Conservation (phyloP, 257 asterid species). For the Penstemon barbatus region DNA sequence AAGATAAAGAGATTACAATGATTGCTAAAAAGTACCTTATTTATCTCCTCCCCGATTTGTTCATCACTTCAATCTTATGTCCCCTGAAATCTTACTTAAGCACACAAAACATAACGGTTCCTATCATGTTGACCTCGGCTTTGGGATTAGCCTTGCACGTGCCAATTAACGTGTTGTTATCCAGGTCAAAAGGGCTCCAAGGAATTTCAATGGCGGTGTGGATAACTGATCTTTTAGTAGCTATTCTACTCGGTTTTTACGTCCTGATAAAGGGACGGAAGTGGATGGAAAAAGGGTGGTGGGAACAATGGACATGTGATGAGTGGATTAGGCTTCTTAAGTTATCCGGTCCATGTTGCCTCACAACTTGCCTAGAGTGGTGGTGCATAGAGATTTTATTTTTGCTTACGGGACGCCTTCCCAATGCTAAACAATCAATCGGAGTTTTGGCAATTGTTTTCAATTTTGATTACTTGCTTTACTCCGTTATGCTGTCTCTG, state of each 20-base stretch:
- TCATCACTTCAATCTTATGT: constrained; percentile 53
- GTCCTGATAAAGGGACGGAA: constrained; percentile 40
- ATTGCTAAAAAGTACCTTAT: constrained; percentile 53
- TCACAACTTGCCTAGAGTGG: constrained; percentile 92
- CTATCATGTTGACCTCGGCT: constrained; percentile 73
- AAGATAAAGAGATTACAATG: constrained; percentile 56
- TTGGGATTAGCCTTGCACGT: constrained; percentile 60
- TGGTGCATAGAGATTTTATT: constrained; percentile 88
- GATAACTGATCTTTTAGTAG: constrained; percentile 58
- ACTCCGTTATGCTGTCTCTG: constrained; percentile 65
- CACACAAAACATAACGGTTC: constrained; percentile 59
- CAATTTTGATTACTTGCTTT: constrained; percentile 79
- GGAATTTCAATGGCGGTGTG: constrained; percentile 86
- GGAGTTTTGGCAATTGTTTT: constrained; percentile 72
- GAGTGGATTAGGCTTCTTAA: constrained; percentile 53
- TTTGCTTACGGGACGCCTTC: constrained; percentile 66
- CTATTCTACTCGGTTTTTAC: constrained; percentile 40
- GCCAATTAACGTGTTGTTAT: constrained; percentile 55
- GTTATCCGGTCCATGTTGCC: constrained; percentile 72
- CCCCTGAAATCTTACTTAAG: constrained; percentile 75
- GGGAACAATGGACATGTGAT: constrained; percentile 44
- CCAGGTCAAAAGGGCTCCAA: constrained; percentile 51
- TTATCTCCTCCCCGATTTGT: constrained; percentile 71
- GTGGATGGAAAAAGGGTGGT: constrained; percentile 85
- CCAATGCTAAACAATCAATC: constrained; percentile 47